Evolutionary conservation across 2,329 filamentous ascomycete species (phyloP).

Genomic region (Alternaria longipes): DNA sequence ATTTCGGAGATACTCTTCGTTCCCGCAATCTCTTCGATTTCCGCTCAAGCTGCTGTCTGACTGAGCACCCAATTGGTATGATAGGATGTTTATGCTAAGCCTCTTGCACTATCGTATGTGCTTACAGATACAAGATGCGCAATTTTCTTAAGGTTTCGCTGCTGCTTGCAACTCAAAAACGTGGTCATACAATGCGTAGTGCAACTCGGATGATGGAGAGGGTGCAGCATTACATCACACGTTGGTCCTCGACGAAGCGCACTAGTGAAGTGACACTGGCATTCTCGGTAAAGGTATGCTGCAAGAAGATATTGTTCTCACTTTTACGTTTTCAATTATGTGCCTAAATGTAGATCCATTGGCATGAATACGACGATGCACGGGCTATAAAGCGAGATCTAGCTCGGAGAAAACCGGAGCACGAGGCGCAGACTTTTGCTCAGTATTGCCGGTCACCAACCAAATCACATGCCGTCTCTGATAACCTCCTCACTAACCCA

Average conservation of each 20-base stretch:
- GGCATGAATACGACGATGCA: neutral
- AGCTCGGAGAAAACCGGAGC: fast-evolving
- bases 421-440: neutral
- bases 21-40: too few relatives aligned
- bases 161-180: neutral
- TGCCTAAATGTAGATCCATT: fast-evolving
- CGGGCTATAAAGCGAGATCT: neutral
- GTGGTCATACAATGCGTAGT: neutral
- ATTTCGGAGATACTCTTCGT: too few relatives aligned
- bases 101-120: too few relatives aligned
- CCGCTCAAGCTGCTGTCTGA: too few relatives aligned
- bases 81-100: too few relatives aligned
- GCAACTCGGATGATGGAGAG: neutral
- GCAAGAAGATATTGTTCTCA: neutral
- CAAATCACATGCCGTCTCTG: constrained; percentile 4
- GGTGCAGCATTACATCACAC: neutral
- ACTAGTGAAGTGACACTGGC: neutral
- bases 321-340: neutral
- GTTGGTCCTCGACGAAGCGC: neutral
- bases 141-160: neutral
- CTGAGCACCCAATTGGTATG: too few relatives aligned
- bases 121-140: neutral
- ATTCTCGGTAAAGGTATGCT: neutral
- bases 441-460: neutral
- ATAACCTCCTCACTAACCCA: constrained; percentile 42